Evolutionary conservation across 139 green algal genomes (phyloP), one percentile per base, ranked within the genome.

Genomic region (Ettlia oleoabundans): DNA sequence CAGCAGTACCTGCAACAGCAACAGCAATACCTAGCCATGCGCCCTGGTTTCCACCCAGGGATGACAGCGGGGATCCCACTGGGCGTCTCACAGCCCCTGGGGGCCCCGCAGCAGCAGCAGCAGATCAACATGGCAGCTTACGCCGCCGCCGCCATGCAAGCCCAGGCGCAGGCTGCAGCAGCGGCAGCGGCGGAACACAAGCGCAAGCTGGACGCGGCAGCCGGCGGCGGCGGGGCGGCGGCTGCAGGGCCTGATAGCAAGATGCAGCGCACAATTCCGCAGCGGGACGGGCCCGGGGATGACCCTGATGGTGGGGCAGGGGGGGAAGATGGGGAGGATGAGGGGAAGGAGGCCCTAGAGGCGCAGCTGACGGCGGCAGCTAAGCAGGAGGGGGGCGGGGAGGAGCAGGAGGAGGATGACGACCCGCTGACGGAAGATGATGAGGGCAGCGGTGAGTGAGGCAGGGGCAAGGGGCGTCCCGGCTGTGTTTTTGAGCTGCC

Each of bases 251-350:
- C 55, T 30, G 76, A n/a, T 6, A 62, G 43, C 65, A 83, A 85
- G 53, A 43, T 72, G 62, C 81, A 81, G 53, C 82, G 65, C 81
- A 71, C 62, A 68, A 52, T 91, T 72, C 53, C 88, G 62, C 83
- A 85, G 38, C 82, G 68, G 38, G 86, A 87, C 19, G 76, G 67
- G 52, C 63, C 37, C 1, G 82, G 33, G 5, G 73, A 80, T 5
- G 73, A 80, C 3, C 47, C 35, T 33, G 69, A 10, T 19, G 69
- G 40, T 1, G 43, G 30, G 21, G 47, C n/a, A n/a, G 70, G 2
- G 13, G 70, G 37, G 35, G 73, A 28, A 13, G 73, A 69, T 19
- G 76, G 37, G 30, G 37, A 41, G 26, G 51, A 61, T 43, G 47
- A 1, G 21, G 77, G 32, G 77, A 24, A 2, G 42, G 13, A 63